Base-by-base conservation (phyloP, 1,139 yeast species). In the Geotrichum australiense region DNA sequence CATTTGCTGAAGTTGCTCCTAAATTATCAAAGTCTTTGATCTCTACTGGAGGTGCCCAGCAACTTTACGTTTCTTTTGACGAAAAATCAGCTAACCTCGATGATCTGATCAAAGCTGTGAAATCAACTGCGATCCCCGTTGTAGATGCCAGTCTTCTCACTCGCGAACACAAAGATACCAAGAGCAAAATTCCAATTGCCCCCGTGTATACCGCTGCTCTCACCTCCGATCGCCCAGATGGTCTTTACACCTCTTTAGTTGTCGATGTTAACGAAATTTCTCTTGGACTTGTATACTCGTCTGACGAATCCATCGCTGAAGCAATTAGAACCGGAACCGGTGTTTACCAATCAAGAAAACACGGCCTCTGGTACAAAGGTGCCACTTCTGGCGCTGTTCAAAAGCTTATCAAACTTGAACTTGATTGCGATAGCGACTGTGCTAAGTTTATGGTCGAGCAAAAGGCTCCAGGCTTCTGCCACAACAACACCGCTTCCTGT, bases 321-420 rank as follows among this genome's bases (percentile, higher is more conserved):
- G 91, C 97, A 3, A 74, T 91, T 52, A 76, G 77, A 47, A 83
- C 85, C 29, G 74, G 77, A 37, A 78, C 84, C 11, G 99, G 99
- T 40, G 96, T 91, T 6, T 91, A 91, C 64, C 96, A 84, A 63
- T 86, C 96, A 4, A 80, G 98, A 53, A 79, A 80, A 51, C 80
- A 81, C 47, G 86, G 93, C 19, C 71, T 91, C 47, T 91, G 99
- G 98, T 84, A 82, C 63, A 91, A 91, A 63, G 99, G 98, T 28
- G 83, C 83, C 46, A 84, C 96, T 4, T 82, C 94, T 25, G 98
- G 98, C 8, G 95, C 95, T 39, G 85, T 94, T 1, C 98, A 91
- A 64, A 70, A 70, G 51, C 70, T 91, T 42, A 54, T 82, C 21
- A 65, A 70, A 34, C 61, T 91, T 45, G 80, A 77, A 41, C 65